Evolutionary conservation across 23 red algal genomes (phyloP).

Genomic region (Gracilariopsis chorda): DNA sequence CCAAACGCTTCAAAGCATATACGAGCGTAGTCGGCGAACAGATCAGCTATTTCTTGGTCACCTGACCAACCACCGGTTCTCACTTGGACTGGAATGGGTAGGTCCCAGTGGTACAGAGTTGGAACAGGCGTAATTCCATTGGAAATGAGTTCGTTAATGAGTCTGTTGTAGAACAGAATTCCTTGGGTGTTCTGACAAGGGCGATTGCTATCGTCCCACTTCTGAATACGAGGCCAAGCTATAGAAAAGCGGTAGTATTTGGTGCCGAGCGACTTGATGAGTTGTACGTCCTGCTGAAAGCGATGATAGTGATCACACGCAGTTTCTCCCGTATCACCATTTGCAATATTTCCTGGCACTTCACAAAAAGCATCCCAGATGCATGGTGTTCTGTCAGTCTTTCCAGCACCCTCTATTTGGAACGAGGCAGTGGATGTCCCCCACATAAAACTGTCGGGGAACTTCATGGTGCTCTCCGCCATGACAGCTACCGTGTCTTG

Average conservation of each 20-base stretch:
- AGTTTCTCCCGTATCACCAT: constrained; percentile 52
- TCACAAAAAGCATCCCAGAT: constrained; percentile 71
- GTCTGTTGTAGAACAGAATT: constrained; percentile 51
- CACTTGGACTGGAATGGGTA: constrained; percentile 23
- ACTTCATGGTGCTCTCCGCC: neutral
- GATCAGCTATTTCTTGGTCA: neutral
- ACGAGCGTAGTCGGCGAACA: constrained; percentile 52
- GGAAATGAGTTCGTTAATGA: constrained; percentile 46
- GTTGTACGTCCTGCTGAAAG: constrained; percentile 49
- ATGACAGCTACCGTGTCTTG: no score
- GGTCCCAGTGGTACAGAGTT: constrained; percentile 74
- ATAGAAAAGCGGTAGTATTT: constrained; percentile 70
- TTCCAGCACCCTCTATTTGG: constrained; percentile 57
- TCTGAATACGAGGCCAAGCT: constrained; percentile 68
- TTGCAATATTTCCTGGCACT: constrained; percentile 2
- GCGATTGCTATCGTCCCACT: neutral
- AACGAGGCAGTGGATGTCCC: constrained; percentile 73
- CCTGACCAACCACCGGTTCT: constrained; percentile 56
- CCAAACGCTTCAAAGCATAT: constrained; percentile 70
- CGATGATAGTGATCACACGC: constrained; percentile 74
- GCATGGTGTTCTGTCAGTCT: constrained; percentile 14
- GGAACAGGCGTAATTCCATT: constrained; percentile 46
- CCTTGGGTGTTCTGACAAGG: neutral
- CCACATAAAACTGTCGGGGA: constrained; percentile 60
- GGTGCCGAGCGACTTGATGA: constrained; percentile 39